Evolutionary conservation across 140 eudicot species (phyloP).

Genomic region (Senecio squalidus): DNA sequence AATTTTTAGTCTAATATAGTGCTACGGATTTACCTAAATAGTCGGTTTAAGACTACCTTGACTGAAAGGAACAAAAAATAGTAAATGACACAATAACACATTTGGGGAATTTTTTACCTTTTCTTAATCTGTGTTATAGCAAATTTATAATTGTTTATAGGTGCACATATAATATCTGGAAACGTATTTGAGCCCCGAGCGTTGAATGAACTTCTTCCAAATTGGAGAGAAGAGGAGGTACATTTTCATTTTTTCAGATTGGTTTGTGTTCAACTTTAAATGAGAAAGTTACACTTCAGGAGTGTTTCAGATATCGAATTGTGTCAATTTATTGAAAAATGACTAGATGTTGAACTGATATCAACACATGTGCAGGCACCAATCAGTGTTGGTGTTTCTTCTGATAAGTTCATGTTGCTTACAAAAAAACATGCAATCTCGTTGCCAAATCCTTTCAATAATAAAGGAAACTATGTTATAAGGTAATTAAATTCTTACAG

Average conservation of each 20-base stretch:
- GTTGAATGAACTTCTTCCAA: conserved; percentile 82
- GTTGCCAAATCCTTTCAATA: conserved; percentile 84
- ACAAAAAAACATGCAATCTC: conserved; percentile 61
- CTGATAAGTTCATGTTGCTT: conserved; percentile 91
- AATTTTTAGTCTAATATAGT: too few species aligned
- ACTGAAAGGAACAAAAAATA: too few species aligned
- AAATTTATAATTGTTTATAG: conserved; percentile 27
- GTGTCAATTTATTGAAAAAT: not conserved
- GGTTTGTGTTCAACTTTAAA: conserved; percentile 1
- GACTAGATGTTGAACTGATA: not conserved
- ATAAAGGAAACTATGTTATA: conserved; percentile 87
- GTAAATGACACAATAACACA: too few species aligned
- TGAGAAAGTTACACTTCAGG: not conserved
- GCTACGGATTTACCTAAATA: too few species aligned
- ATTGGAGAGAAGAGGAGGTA: conserved; percentile 89
- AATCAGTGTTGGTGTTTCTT: conserved; percentile 71
- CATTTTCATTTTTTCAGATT: conserved; percentile 1
- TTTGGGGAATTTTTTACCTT: too few species aligned
- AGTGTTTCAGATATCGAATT: not conserved
- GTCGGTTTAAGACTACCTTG: too few species aligned
- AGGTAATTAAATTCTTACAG: conserved; percentile 40
- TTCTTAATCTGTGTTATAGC: not conserved
- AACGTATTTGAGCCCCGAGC: conserved; percentile 97
- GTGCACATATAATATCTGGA: conserved; percentile 92
- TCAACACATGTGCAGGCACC: conserved; percentile 63